Evolutionary conservation across 306 rosid species (phyloP).

Genomic region (Prunus mira): DNA sequence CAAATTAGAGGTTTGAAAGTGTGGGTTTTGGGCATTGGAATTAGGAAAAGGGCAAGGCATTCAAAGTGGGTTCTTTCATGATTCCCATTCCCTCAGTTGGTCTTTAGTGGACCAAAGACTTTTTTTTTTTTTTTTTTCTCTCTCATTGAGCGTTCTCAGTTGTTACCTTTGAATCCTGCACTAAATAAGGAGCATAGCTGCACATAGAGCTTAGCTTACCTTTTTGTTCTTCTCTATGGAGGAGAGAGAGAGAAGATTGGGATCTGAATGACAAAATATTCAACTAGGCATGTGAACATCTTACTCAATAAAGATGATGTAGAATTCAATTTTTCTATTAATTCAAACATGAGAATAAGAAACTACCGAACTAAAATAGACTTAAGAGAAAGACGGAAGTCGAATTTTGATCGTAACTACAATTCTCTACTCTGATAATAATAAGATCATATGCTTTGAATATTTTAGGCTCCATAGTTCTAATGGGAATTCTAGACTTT

Average conservation of each 20-base stretch:
- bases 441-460: not conserved
- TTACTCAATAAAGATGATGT: not conserved
- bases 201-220: not conserved
- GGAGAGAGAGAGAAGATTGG: not conserved
- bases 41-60: constrained; percentile 57
- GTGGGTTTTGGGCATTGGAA: constrained; percentile 57
- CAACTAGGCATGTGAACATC: not conserved
- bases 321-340: not conserved
- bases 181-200: constrained; percentile 31
- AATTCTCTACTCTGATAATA: not conserved
- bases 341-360: not conserved
- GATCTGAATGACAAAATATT: not conserved
- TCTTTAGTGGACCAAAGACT: constrained; percentile 36
- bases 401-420: too few relatives aligned
- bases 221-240: constrained; percentile 18
- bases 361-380: too few relatives aligned
- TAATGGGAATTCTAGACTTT: not conserved
- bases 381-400: too few relatives aligned
- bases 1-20: constrained; percentile 65
- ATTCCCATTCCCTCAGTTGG: constrained; percentile 24
- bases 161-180: constrained; percentile 31
- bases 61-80: constrained; percentile 47
- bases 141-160: not conserved
- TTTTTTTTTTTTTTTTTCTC: constrained; percentile 15
- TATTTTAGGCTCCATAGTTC: not conserved